Percentiles rank a stretch among this genome's conserved stretches.
These are phyloP conservation scores for Canna indica DNA, from an alignment of 176 grass and related monocot species.

Conservation along the genomic window DNA sequence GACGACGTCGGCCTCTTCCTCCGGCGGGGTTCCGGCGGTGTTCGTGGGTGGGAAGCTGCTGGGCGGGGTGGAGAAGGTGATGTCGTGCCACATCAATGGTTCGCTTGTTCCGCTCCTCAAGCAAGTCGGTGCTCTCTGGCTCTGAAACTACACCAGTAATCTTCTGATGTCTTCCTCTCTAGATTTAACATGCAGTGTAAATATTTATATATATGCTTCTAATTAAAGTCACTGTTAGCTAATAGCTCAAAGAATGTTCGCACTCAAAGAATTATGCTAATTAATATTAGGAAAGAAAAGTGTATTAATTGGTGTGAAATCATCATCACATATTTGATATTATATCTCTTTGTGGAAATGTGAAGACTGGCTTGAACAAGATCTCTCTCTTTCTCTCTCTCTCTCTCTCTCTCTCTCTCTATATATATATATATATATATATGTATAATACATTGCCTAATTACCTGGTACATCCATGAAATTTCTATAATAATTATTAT, in stretches of 20 bases:
- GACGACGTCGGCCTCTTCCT: not conserved
- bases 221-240: not conserved
- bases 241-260: not conserved
- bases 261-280: no score
- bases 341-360: not conserved
- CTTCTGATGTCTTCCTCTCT: no score
- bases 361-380: no score
- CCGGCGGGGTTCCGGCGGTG: constrained; percentile 33
- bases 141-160: constrained; percentile 36
- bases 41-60: constrained; percentile 87
- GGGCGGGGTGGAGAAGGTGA: constrained; percentile 83
- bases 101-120: constrained; percentile 95
- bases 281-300: not conserved
- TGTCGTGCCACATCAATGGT: constrained; percentile 97
- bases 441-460: no score
- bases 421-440: no score
- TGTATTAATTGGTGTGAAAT: not conserved
- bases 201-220: not conserved
- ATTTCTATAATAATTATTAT: no score
- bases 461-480: no score
- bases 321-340: not conserved
- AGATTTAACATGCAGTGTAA: not conserved
- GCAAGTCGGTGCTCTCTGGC: constrained; percentile 97
- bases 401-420: no score
- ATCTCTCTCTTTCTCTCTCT: no score